Base-by-base conservation (phyloP, 148 eudicot species). In the Hydrangea macrophylla region DNA sequence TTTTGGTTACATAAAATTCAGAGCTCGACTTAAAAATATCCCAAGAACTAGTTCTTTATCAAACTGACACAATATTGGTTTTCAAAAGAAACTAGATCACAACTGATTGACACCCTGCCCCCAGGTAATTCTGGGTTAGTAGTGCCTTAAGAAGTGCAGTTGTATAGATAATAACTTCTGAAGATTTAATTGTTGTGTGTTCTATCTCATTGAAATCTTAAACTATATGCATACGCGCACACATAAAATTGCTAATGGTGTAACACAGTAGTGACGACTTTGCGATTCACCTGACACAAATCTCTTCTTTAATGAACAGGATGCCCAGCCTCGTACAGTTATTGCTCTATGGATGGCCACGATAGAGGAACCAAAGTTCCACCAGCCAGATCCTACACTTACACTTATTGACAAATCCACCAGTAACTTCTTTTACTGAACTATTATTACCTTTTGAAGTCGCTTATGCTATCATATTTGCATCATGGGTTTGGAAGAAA, bases 281-380 rank as follows among this genome's bases (percentile, higher is more conserved):
- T n/a, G n/a, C n/a, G n/a, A n/a, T n/a, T 33, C 56, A 42, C 44
- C 45, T 30, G 35, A 27, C 55, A 9, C 44, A 50, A 61, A 9
- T 26, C 28, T 28, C 56, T 31, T 36, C 65, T 62, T 7, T 60
- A 26, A 65, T 80, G 71, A 51, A 68, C 85, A 86, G 90, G 88
- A 81, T 58, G 69, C 88, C 35, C 82, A 79, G 40, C 90, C 90
- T 62, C 80, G 73, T 65, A 67, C 82, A 25, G 72, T 73, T 37
- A 63, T 86, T 70, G 67, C 82, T 71, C 78, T 86, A 56, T 83
- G 82, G 88, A 86, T 68, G 68, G 75, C 77, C 42, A 71, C 75
- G 48, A 62, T 86, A 33, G 75, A 69, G 65, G 90, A 83, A 60
- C 86, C 84, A 17, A 86, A 84, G 37, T 77, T 83, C 65, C 80